These are phyloP conservation scores for Crassisporium funariophilum DNA, from an alignment of 768 basidiomycete genomes.

Conservation along the genomic window DNA sequence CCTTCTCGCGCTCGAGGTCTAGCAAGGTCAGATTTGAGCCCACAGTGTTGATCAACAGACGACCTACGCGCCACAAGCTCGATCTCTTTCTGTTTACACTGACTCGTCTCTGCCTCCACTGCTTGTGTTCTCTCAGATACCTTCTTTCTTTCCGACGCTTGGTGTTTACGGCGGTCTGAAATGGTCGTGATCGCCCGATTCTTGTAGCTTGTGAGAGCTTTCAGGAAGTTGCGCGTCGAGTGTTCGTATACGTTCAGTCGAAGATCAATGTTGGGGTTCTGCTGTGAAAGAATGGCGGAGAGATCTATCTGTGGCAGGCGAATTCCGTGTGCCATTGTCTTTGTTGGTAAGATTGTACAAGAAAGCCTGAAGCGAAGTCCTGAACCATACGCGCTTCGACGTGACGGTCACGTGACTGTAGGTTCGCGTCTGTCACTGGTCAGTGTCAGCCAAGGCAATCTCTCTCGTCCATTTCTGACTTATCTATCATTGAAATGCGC, in stretches of 20 bases:
- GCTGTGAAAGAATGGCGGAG: conserved; percentile 51
- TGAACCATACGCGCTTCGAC: too few species aligned
- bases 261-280: conserved; percentile 66
- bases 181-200: conserved; percentile 70
- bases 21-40: neutral
- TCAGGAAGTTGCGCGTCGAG: conserved; percentile 72
- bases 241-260: conserved; percentile 59
- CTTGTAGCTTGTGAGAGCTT: conserved; percentile 73
- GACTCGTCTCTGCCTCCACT: conserved; percentile 68
- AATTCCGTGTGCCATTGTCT: conserved; percentile 24
- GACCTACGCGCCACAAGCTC: conserved; percentile 74
- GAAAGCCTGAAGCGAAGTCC: too few species aligned
- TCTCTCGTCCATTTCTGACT: too few species aligned
- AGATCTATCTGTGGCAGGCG: conserved; percentile 66
- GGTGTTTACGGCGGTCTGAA: conserved; percentile 62
- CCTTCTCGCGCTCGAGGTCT: conserved; percentile 72
- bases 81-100: conserved; percentile 79
- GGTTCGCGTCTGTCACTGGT: too few species aligned
- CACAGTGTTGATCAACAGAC: neutral
- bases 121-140: conserved; percentile 60
- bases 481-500: too few species aligned
- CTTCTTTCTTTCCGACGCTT: conserved; percentile 64
- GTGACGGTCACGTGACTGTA: too few species aligned
- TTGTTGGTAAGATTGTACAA: too few species aligned
- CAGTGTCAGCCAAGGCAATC: too few species aligned